Base-by-base conservation (phyloP, 331 rosid genomes). In the Telfairia occidentalis region DNA sequence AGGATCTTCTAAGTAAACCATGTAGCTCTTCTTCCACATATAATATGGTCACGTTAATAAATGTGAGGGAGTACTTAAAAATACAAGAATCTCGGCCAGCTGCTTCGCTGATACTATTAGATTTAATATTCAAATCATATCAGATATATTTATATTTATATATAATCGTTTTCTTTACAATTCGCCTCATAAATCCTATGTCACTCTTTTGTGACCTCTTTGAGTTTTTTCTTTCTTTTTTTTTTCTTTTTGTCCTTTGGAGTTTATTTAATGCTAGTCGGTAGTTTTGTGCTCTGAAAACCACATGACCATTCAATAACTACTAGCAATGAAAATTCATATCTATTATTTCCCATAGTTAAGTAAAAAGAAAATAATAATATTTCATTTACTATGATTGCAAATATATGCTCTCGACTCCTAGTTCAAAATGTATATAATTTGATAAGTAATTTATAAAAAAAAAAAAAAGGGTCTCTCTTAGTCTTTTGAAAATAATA, bases 141-240 rank as follows among this genome's bases (percentile, higher is more conserved):
- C 42, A 13, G 1, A 45, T 69, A 32, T 13, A 30, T 48, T 7
- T 28, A 4, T 61, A 37, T 64, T 1, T 66, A 15, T 6, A 24
- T 23, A 38, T 19, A 38, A 21, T 66, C 2, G 9, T 69, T 69
- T 42, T 40, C 53, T 42, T 24, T 2, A 40, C 74, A 69, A 43
- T 43, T 69, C 54, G 53, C 74, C 74, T 43, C 54, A 43, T 69
- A 69, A 69, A 69, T 69, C 74, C 32, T 46, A 24, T 69, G 74
- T 69, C 74, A 42, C 54, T 45, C 37, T 42, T 10, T 35, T 66
- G 21, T 1, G 73, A 66, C 73, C 53, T 21, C 73, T 66, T 12
- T 40, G 4, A 12, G 16, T 34, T 23, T 40, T 67, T 43, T 23
- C 12, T 38, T 67, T 19, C 26, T 4, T 67, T 23, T 67, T 43